Conservation (phyloP, 1,139 yeast species). For the Scheffersomyces segobiensis region DNA sequence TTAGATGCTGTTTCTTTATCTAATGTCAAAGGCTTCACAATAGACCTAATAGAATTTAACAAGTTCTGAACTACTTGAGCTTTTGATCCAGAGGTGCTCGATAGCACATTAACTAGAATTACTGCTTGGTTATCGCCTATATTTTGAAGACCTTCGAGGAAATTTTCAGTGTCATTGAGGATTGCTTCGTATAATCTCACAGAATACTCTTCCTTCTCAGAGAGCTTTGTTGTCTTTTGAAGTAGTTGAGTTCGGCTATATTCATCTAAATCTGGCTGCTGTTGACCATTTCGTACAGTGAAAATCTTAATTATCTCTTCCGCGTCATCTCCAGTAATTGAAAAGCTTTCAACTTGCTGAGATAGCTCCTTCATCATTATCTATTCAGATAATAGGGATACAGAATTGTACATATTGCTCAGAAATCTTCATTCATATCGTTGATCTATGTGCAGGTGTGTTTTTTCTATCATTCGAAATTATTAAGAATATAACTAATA, state of each 20-base stretch:
- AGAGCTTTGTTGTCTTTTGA: neutral
- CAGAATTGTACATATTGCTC: neutral
- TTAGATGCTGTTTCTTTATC: conserved; percentile 4
- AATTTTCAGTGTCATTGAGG: conserved; percentile 17
- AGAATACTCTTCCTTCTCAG: neutral
- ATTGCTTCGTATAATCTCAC: conserved; percentile 17
- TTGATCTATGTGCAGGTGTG: neutral
- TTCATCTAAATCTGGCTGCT: neutral
- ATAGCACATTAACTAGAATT: conserved; percentile 15
- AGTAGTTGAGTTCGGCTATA: neutral
- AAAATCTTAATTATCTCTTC: neutral
- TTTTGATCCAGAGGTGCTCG: conserved; percentile 4
- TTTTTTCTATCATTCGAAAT: neutral
- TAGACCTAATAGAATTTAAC: conserved; percentile 12
- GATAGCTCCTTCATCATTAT: neutral
- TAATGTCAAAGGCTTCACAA: conserved; percentile 1
- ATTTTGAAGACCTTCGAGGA: conserved; percentile 17
- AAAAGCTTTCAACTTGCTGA: neutral
- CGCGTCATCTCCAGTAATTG: neutral
- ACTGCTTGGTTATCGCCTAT: conserved; percentile 19
- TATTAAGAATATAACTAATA: neutral
- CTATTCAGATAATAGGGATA: neutral
- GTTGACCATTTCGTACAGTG: neutral
- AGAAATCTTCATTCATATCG: neutral
- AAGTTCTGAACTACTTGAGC: conserved; percentile 11